Conservation (phyloP, 257 asterid genomes). For the Fraxinus americana region DNA sequence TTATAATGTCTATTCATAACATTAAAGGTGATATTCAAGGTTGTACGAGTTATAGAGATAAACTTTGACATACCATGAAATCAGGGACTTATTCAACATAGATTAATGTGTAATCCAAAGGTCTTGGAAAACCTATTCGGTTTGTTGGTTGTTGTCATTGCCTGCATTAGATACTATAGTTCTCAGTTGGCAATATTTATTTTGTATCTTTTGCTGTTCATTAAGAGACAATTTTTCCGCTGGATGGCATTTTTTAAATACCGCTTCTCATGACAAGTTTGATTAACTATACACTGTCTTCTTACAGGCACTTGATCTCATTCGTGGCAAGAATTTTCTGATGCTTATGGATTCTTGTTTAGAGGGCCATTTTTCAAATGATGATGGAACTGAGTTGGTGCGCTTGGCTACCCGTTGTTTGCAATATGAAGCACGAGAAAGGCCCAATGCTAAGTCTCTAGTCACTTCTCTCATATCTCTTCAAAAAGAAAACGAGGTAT, state of each 20-base stretch:
- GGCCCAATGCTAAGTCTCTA: slow-evolving; percentile 82
- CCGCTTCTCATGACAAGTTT: neutral
- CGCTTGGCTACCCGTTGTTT: slow-evolving; percentile 80
- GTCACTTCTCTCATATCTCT: slow-evolving; percentile 62
- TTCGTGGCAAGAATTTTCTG: slow-evolving; percentile 51
- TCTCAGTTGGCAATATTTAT: neutral
- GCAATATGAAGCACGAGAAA: slow-evolving; percentile 89
- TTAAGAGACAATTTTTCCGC: neutral
- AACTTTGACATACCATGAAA: neutral
- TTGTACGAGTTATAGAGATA: neutral
- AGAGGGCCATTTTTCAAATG: slow-evolving; percentile 32
- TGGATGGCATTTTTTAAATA: neutral
- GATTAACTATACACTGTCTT: neutral
- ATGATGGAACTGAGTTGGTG: slow-evolving; percentile 89
- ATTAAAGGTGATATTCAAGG: neutral
- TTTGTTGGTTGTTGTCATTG: neutral
- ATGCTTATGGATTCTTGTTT: slow-evolving; percentile 50
- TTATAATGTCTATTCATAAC: neutral
- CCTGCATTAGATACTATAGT: neutral
- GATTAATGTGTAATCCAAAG: neutral
- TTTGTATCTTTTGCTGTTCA: neutral
- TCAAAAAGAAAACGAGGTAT: slow-evolving; percentile 76
- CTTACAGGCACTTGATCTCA: slow-evolving; percentile 55
- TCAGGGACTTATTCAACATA: neutral
- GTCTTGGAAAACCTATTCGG: neutral